Evolutionary conservation across 371 early-diverging fungal genomes (phyloP).

Genomic region (Mortierella sp.): DNA sequence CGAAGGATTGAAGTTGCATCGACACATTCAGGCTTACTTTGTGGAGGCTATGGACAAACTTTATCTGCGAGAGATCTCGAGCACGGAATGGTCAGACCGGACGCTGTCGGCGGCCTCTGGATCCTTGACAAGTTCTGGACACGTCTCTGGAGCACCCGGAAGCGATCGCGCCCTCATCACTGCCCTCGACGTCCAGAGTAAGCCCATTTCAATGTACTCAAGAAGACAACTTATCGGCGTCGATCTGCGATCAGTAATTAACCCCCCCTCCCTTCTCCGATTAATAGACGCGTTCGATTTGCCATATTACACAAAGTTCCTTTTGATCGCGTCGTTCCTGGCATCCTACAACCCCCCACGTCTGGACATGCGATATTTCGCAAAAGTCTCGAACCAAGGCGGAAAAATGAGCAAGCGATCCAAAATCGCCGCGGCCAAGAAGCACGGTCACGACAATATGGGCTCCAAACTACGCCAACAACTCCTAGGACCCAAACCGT

Average conservation of each 20-base stretch:
- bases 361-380: conserved; percentile 88
- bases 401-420: conserved; percentile 67
- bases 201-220: not conserved
- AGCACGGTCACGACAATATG: conserved; percentile 59
- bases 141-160: conserved; percentile 16
- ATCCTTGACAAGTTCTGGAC: not conserved
- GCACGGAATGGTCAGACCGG: conserved; percentile 81
- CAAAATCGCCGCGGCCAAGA: conserved; percentile 59
- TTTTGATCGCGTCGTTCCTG: conserved; percentile 89
- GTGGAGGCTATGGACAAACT: conserved; percentile 84
- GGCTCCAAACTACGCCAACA: conserved; percentile 83
- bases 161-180: conserved; percentile 47
- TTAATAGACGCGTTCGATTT: conserved; percentile 68
- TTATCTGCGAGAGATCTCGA: conserved; percentile 88
- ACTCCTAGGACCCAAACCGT: conserved; percentile 89
- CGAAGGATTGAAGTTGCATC: conserved; percentile 80
- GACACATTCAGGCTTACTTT: conserved; percentile 81
- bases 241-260: not conserved
- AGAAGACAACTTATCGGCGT: not conserved
- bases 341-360: conserved; percentile 95
- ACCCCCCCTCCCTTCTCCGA: not conserved
- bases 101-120: conserved; percentile 31
- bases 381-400: conserved; percentile 69
- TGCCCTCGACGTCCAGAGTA: conserved; percentile 49
- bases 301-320: conserved; percentile 86